Conservation (phyloP, 1,284 basidiomycete species). For the Ustilago crameri region DNA sequence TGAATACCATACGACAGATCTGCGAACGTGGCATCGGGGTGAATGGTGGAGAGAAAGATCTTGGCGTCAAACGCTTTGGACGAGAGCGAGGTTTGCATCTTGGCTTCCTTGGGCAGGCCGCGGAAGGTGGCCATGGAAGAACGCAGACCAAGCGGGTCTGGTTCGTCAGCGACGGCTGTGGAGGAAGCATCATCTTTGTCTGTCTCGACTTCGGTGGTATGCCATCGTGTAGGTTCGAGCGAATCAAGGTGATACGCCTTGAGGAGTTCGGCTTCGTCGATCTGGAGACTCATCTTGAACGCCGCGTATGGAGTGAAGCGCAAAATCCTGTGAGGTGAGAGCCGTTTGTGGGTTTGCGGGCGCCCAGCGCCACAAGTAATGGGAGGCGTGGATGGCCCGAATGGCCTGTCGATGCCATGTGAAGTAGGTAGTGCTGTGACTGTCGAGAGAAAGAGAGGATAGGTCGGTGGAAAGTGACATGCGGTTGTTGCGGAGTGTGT, state of each 20-base stretch:
- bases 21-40: conserved; percentile 95
- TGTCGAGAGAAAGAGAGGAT: not conserved
- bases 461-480: not conserved
- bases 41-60: conserved; percentile 86
- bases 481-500: conserved; percentile 4
- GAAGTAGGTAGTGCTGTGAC: not conserved
- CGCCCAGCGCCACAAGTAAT: no score
- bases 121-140: conserved; percentile 70
- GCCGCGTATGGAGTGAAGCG: not conserved
- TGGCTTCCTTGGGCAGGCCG: conserved; percentile 35
- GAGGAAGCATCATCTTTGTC: conserved; percentile 24
- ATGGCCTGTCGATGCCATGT: not conserved
- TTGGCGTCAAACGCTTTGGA: conserved; percentile 98
- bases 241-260: conserved; percentile 69
- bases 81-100: conserved; percentile 67
- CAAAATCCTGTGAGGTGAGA: no score
- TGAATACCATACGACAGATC: conserved; percentile 74
- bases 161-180: conserved; percentile 54
- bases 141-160: conserved; percentile 68
- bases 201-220: conserved; percentile 39
- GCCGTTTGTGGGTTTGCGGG: no score
- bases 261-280: conserved; percentile 66
- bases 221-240: conserved; percentile 67
- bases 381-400: not conserved
- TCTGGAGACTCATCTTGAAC: conserved; percentile 49